A percentile compares a stretch with the other conserved stretches of the same genome.
phyloP scores from a whole-genome alignment of 768 basidiomycete genomes.

The Leccinum subgranulosum region DNA sequence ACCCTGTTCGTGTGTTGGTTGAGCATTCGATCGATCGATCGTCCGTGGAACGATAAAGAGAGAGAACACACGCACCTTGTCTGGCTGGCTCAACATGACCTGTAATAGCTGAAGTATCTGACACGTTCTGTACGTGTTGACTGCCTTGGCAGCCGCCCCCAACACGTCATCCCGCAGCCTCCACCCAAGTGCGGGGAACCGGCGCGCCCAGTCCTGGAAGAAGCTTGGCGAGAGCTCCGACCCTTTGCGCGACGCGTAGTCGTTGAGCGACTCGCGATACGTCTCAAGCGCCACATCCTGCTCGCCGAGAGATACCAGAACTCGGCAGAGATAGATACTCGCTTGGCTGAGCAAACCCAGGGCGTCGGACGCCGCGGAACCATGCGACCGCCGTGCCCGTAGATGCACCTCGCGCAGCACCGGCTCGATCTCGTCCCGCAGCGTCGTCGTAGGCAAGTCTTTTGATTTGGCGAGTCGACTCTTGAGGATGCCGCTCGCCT shows the following conservation, averaged over 20 bases:
- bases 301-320: slow-evolving; percentile 37
- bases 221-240: slow-evolving; percentile 71
- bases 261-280: slow-evolving; percentile 65
- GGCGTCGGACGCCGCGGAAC: slow-evolving; percentile 57
- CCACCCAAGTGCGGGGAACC: slow-evolving; percentile 67
- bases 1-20: slow-evolving; percentile 23
- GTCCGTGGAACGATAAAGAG: neutral
- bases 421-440: slow-evolving; percentile 34
- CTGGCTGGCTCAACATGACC: slow-evolving; percentile 49
- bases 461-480: slow-evolving; percentile 72
- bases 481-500: slow-evolving; percentile 77
- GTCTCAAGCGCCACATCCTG: slow-evolving; percentile 45
- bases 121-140: slow-evolving; percentile 73
- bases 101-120: slow-evolving; percentile 76
- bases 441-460: slow-evolving; percentile 47
- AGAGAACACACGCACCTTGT: slow-evolving; percentile 16
- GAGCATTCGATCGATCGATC: slow-evolving; percentile 3
- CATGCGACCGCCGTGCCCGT: slow-evolving; percentile 64
- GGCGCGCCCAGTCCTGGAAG: slow-evolving; percentile 74
- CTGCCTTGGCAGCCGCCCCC: slow-evolving; percentile 50
- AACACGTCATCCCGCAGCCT: slow-evolving; percentile 57
- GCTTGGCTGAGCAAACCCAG: slow-evolving; percentile 64
- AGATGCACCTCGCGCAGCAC: slow-evolving; percentile 64
- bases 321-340: slow-evolving; percentile 65
- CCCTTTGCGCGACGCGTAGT: slow-evolving; percentile 79